Percentiles rank a stretch among this genome's conserved stretches.
Evolutionary conservation across 805 yeast species (phyloP).

Genomic region (Lipomyces yamanashiensis): DNA sequence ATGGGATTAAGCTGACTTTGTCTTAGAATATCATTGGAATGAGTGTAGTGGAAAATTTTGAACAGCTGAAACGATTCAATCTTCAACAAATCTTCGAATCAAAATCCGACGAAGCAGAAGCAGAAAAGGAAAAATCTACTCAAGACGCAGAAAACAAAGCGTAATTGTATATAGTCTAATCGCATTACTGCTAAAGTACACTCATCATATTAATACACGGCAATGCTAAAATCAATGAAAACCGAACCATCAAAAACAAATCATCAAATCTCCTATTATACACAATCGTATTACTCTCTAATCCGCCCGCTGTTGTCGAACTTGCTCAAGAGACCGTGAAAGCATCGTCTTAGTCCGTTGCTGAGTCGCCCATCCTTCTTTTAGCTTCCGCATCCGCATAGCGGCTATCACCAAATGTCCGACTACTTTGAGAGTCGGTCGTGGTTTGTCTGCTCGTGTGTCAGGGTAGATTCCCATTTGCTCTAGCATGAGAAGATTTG

Average conservation of each 20-base stretch:
- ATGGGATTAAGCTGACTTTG: neutral
- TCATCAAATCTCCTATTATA: neutral
- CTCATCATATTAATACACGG: neutral
- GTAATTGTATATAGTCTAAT: neutral
- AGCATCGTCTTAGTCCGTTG: neutral
- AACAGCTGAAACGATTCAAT: constrained; percentile 68
- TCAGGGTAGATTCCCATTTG: constrained; percentile 43
- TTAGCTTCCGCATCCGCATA: constrained; percentile 41
- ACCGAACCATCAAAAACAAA: neutral
- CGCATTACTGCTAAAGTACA: neutral
- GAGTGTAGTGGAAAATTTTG: constrained; percentile 71
- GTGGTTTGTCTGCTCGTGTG: constrained; percentile 19
- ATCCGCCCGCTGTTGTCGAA: constrained; percentile 3
- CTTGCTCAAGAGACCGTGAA: neutral
- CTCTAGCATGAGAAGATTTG: constrained; percentile 42
- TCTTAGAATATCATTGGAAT: constrained; percentile 75
- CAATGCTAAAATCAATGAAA: neutral
- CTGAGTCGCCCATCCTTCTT: constrained; percentile 22
- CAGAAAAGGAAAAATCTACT: neutral
- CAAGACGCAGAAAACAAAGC: neutral
- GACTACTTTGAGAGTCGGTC: constrained; percentile 38
- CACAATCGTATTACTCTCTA: constrained; percentile 1
- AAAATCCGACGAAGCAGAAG: constrained; percentile 2
- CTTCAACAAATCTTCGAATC: constrained; percentile 70
- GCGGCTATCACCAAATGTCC: constrained; percentile 43